Evolutionary conservation across 139 green algal genomes (phyloP).

Genomic region (Auxenochlorella pyrenoidosa): DNA sequence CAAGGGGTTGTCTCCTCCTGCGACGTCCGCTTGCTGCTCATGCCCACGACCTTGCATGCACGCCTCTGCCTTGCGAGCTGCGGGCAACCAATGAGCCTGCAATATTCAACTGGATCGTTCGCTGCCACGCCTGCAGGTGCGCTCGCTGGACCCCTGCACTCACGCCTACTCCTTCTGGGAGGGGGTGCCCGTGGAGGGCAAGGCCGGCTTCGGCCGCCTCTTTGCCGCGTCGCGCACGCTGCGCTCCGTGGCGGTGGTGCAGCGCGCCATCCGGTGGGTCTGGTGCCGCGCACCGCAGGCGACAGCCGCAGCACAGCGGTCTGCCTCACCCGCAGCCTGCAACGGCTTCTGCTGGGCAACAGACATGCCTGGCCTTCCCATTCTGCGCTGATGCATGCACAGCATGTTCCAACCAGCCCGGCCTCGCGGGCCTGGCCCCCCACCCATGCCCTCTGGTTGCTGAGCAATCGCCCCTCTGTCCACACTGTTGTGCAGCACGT

Average conservation of each 20-base stretch:
- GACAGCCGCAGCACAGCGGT: not conserved
- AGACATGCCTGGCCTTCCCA: not conserved
- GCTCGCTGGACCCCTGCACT: conserved; percentile 74
- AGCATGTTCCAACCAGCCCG: no score
- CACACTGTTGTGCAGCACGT: not conserved
- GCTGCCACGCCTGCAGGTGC: conserved; percentile 62
- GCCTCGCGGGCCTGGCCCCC: no score
- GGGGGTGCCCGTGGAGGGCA: conserved; percentile 79
- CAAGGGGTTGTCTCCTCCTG: no score
- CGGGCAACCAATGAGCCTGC: no score
- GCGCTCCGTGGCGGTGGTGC: conserved; percentile 83
- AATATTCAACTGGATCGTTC: no score
- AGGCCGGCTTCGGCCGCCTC: conserved; percentile 82
- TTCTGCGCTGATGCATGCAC: not conserved
- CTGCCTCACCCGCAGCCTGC: not conserved
- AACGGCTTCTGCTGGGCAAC: not conserved
- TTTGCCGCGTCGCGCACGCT: conserved; percentile 67
- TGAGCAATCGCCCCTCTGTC: no score
- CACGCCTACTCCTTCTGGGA: conserved; percentile 97
- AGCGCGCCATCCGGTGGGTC: conserved; percentile 69
- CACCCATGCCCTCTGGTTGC: no score
- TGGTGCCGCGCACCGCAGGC: not conserved
- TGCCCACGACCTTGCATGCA: no score
- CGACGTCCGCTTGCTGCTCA: no score
- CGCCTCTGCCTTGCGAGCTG: no score